These are phyloP conservation scores for Xanthoconium purpureum DNA, from an alignment of 768 basidiomycete species.

Conservation along the genomic window DNA sequence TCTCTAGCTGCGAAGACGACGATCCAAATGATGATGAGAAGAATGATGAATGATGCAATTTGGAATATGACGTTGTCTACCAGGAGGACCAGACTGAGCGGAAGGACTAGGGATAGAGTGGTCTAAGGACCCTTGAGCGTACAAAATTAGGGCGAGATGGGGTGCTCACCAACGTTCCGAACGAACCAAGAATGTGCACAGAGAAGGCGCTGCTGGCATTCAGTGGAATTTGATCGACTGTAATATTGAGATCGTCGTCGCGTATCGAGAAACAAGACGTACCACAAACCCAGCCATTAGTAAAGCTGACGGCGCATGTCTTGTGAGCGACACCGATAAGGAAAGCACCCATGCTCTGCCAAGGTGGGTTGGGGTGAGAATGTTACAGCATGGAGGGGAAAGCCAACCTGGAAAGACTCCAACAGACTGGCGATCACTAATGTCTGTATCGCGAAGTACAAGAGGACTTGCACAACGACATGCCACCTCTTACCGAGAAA, in stretches of 20 bases:
- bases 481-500: slow-evolving; percentile 27
- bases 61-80: slow-evolving; percentile 27
- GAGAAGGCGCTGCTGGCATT: slow-evolving; percentile 16
- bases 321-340: slow-evolving; percentile 24
- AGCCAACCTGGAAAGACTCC: slow-evolving; percentile 23
- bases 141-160: background rate
- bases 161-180: slow-evolving; percentile 18
- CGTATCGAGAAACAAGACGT: background rate
- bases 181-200: slow-evolving; percentile 21
- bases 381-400: background rate
- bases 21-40: slow-evolving; percentile 23
- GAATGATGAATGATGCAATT: slow-evolving; percentile 19
- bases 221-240: slow-evolving; percentile 8
- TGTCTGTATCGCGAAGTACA: slow-evolving; percentile 23
- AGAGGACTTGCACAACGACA: slow-evolving; percentile 14
- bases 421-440: slow-evolving; percentile 23
- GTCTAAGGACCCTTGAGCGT: slow-evolving; percentile 13
- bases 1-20: slow-evolving; percentile 12
- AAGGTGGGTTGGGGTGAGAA: background rate
- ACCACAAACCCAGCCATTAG: slow-evolving; percentile 21
- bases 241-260: background rate
- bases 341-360: slow-evolving; percentile 23
- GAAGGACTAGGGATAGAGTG: slow-evolving; percentile 17
- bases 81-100: slow-evolving; percentile 23
- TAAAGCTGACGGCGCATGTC: slow-evolving; percentile 25